phyloP scores from a whole-genome alignment of 2,329 filamentous ascomycete genomes.

The Botryotinia narcissicola region DNA sequence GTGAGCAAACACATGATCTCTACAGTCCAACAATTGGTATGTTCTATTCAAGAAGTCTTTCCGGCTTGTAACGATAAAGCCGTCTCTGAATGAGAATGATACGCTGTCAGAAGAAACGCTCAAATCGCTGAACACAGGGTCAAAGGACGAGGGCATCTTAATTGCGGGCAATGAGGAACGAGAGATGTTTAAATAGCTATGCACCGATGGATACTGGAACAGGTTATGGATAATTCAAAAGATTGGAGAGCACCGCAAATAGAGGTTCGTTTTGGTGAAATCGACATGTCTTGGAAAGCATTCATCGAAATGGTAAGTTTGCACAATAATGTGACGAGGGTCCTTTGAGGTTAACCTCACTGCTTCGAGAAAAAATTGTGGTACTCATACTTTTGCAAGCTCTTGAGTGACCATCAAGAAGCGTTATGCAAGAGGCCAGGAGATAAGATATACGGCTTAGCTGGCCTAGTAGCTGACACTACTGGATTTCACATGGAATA shows the following conservation, averaged over 20 bases:
- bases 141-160: background rate
- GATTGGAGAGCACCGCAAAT: slow-evolving; percentile 28
- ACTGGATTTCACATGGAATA: slow-evolving; percentile 34
- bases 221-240: slow-evolving; percentile 36
- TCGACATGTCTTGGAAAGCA: slow-evolving; percentile 6
- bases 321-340: background rate
- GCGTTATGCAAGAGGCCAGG: slow-evolving; percentile 33
- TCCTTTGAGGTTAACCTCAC: slow-evolving; percentile 27
- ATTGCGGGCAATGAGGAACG: background rate
- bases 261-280: slow-evolving; percentile 30
- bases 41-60: background rate
- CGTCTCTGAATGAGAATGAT: background rate
- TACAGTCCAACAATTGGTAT: background rate
- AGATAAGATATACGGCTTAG: slow-evolving; percentile 38
- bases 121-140: background rate
- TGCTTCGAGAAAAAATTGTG: slow-evolving; percentile 21
- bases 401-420: slow-evolving; percentile 30
- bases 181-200: background rate
- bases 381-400: slow-evolving; percentile 21
- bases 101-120: background rate
- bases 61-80: background rate
- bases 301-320: background rate
- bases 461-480: slow-evolving; percentile 34
- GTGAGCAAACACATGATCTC: background rate
- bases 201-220: slow-evolving; percentile 26